phyloP scores from a whole-genome alignment of 371 early-diverging fungal species.

The Apophysomyces trapeziformis region DNA sequence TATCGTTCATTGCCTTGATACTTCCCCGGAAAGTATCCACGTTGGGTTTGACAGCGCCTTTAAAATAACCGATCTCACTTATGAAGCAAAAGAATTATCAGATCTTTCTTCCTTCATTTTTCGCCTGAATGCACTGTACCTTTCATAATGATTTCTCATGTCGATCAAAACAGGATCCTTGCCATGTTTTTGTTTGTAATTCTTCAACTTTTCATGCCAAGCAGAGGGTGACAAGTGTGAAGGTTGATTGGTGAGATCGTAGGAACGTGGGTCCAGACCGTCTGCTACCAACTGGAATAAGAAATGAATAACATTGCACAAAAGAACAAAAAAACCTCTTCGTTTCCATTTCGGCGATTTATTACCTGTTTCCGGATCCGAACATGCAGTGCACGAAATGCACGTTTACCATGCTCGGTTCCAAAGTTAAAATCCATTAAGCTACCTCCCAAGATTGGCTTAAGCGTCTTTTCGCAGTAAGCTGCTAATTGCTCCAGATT shows the following conservation, averaged over 20 bases:
- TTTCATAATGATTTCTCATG: conserved; percentile 85
- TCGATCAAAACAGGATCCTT: conserved; percentile 69
- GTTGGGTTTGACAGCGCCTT: conserved; percentile 73
- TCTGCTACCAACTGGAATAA: conserved; percentile 64
- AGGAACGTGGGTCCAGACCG: conserved; percentile 56
- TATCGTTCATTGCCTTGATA: conserved; percentile 53
- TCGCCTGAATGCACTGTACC: conserved; percentile 31
- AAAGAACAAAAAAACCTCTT: background rate
- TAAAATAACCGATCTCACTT: conserved; percentile 76
- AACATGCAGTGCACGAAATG: conserved; percentile 78
- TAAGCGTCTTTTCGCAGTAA: conserved; percentile 30
- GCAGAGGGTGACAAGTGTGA: conserved; percentile 70
- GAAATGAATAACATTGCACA: background rate
- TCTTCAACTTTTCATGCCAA: conserved; percentile 61
- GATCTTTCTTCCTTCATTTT: background rate
- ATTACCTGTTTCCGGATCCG: conserved; percentile 68
- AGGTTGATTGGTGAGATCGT: conserved; percentile 66
- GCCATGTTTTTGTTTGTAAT: conserved; percentile 41
- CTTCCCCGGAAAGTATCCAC: conserved; percentile 77
- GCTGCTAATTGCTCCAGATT: conserved; percentile 48
- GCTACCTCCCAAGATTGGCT: conserved; percentile 40
- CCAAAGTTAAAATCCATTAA: conserved; percentile 71
- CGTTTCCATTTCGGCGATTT: background rate
- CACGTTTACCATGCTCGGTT: conserved; percentile 59
- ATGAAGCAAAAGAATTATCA: background rate